Percentiles rank a stretch among this genome's conserved stretches.
These are phyloP conservation scores for Colletotrichum sp. DNA, from an alignment of 2,329 filamentous ascomycete species.

Conservation along the genomic window DNA sequence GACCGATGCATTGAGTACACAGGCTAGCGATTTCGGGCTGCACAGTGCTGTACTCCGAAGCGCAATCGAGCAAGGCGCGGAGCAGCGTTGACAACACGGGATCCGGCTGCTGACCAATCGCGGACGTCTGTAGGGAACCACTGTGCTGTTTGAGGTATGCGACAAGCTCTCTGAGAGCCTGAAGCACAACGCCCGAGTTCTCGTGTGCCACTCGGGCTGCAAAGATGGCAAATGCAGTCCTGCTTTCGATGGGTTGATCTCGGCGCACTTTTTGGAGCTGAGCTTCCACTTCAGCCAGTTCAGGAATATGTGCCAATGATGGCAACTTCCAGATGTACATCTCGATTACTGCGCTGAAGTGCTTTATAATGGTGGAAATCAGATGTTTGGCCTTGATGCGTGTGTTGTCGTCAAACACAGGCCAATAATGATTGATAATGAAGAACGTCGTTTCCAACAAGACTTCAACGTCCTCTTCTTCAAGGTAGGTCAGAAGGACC, in stretches of 20 bases:
- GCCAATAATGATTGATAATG: slow-evolving; percentile 84
- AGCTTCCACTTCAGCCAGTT: slow-evolving; percentile 70
- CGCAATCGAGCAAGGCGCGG: slow-evolving; percentile 83
- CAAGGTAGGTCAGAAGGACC: slow-evolving; percentile 75
- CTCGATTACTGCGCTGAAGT: slow-evolving; percentile 64
- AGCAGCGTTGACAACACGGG: slow-evolving; percentile 73
- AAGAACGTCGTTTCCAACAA: slow-evolving; percentile 91
- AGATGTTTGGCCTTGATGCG: slow-evolving; percentile 65
- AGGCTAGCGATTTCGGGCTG: slow-evolving; percentile 72
- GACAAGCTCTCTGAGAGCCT: slow-evolving; percentile 79
- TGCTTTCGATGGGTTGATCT: slow-evolving; percentile 58
- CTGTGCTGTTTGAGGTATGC: slow-evolving; percentile 77
- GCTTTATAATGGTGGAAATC: slow-evolving; percentile 68
- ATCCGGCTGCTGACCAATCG: slow-evolving; percentile 84
- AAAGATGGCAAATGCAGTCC: slow-evolving; percentile 59
- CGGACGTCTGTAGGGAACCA: slow-evolving; percentile 77
- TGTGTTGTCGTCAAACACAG: slow-evolving; percentile 64
- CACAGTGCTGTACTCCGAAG: slow-evolving; percentile 76
- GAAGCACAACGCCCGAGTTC: slow-evolving; percentile 82
- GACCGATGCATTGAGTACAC: slow-evolving; percentile 82
- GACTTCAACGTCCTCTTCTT: slow-evolving; percentile 78
- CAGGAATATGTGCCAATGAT: slow-evolving; percentile 73
- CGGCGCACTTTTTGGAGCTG: slow-evolving; percentile 69
- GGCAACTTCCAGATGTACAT: slow-evolving; percentile 79
- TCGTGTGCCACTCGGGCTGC: slow-evolving; percentile 79